Conservation (phyloP, 1,139 yeast genomes). For the Sugiyamaella sp. region DNA sequence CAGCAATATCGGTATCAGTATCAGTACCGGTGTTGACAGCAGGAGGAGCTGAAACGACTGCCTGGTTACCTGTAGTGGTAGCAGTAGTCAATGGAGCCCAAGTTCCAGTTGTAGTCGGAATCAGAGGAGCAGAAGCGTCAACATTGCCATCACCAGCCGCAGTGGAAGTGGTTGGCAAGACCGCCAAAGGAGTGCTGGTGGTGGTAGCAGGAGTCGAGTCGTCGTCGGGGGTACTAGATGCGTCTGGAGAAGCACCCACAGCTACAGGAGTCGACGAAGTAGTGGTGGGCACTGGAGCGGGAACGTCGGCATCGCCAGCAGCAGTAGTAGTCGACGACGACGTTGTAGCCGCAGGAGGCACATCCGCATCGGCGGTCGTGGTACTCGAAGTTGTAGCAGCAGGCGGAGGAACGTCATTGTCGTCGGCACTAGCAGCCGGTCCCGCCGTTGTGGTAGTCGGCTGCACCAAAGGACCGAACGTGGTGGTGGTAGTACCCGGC, state of each 20-base stretch:
- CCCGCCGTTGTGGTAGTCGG: conserved; percentile 8
- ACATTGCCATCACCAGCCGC: conserved; percentile 3
- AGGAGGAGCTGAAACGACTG: not conserved
- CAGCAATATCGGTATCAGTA: conserved; percentile 22
- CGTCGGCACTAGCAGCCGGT: conserved; percentile 3
- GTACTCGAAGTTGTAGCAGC: conserved; percentile 15
- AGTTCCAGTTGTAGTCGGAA: conserved; percentile 7
- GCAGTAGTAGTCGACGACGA: not conserved
- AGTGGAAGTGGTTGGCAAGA: conserved; percentile 12
- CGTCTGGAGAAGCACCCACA: not conserved
- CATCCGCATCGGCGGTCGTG: not conserved
- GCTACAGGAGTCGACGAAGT: not conserved
- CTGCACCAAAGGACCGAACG: not conserved
- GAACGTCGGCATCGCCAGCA: not conserved
- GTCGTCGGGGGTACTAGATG: conserved; percentile 5
- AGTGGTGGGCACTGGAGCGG: not conserved
- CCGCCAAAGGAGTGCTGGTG: conserved; percentile 3
- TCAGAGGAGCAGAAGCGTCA: conserved; percentile 9
- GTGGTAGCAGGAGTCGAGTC: conserved; percentile 13
- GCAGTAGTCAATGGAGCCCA: conserved; percentile 11
- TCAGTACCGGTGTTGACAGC: conserved; percentile 21
- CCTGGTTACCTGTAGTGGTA: not conserved
- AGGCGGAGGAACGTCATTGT: conserved; percentile 9
- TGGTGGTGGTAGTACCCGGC: not conserved
- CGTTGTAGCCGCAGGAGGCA: not conserved